Percentiles rank a stretch among this genome's conserved stretches.
These are phyloP conservation scores for Pleodorina starrii DNA, from an alignment of 139 green algal species.

Conservation along the genomic window DNA sequence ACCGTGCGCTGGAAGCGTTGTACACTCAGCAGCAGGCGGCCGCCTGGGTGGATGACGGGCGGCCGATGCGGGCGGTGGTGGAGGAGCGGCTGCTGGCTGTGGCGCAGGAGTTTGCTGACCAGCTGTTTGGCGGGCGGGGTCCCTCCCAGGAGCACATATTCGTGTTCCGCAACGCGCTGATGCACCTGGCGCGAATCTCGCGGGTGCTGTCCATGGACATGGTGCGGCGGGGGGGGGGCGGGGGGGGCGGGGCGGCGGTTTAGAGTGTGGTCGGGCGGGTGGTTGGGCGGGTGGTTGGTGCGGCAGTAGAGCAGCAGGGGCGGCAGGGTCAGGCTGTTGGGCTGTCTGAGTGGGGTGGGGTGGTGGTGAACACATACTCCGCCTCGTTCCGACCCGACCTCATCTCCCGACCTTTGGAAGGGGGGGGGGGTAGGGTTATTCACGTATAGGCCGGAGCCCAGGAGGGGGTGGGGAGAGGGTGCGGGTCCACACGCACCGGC, in stretches of 20 bases:
- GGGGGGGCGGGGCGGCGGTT: background rate
- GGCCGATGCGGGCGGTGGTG: slow-evolving; percentile 9
- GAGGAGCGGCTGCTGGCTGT: slow-evolving; percentile 40
- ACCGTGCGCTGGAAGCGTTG: slow-evolving; percentile 3
- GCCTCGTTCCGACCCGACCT: no score
- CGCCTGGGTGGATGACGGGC: slow-evolving; percentile 30
- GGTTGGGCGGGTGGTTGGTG: background rate
- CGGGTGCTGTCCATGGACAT: slow-evolving; percentile 63
- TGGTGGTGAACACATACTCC: no score
- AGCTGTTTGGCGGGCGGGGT: slow-evolving; percentile 13
- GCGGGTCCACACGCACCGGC: no score
- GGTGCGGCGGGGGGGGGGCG: slow-evolving; percentile 9
- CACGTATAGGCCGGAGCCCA: no score
- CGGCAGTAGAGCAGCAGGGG: no score
- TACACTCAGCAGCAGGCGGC: slow-evolving; percentile 8
- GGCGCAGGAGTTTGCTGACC: slow-evolving; percentile 40
- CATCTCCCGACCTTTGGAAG: no score
- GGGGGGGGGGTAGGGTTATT: no score
- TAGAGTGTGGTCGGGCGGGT: background rate
- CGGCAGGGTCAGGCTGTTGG: no score
- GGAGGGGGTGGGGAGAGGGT: no score
- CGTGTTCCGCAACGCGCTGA: slow-evolving; percentile 44
- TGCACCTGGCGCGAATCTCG: slow-evolving; percentile 55
- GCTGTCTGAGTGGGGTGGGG: no score
- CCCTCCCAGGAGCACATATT: slow-evolving; percentile 4